Conservation (phyloP, 768 basidiomycete species). For the Fomitopsis serialis region DNA sequence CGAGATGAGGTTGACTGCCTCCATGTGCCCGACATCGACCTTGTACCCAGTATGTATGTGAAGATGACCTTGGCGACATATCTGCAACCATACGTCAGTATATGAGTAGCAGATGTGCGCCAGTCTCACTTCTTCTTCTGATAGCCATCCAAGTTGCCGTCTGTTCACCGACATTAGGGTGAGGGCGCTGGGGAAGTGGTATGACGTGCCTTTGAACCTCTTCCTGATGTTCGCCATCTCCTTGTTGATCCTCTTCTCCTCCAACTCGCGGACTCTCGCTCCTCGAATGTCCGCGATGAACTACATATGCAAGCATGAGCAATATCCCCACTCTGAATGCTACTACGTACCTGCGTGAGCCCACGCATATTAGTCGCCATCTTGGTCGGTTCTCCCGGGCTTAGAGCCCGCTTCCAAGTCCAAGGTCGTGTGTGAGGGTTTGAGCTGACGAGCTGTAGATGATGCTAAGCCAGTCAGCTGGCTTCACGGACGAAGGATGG, state of each 20-base stretch:
- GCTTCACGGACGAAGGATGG: not conserved
- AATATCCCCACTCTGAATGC: not conserved
- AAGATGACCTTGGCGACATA: conserved; percentile 99
- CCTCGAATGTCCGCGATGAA: conserved; percentile 99
- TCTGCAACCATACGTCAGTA: conserved; percentile 34
- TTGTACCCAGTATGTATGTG: conserved; percentile 98
- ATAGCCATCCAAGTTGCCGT: conserved; percentile 84
- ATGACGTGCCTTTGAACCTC: conserved; percentile 83
- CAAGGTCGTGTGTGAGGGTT: not conserved
- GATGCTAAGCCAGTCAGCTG: not conserved
- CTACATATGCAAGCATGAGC: conserved; percentile 31
- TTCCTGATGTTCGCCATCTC: conserved; percentile 99
- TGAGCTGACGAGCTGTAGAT: not conserved
- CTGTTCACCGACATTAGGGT: conserved; percentile 29
- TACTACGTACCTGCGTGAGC: conserved; percentile 71
- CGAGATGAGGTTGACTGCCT: conserved; percentile 96
- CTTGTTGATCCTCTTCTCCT: conserved; percentile 98
- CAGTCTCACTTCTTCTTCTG: conserved; percentile 81
- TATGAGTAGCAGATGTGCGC: not conserved
- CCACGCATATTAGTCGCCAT: conserved; percentile 95
- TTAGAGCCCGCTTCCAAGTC: not conserved
- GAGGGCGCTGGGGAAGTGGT: not conserved
- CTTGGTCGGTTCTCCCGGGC: not conserved
- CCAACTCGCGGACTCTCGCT: conserved; percentile 91
- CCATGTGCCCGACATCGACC: conserved; percentile 98